A percentile compares a stretch with the other conserved stretches of the same genome.
Conservation (phyloP, 176 grass and related monocot genomes). For the Aegilops umbellulata region DNA sequence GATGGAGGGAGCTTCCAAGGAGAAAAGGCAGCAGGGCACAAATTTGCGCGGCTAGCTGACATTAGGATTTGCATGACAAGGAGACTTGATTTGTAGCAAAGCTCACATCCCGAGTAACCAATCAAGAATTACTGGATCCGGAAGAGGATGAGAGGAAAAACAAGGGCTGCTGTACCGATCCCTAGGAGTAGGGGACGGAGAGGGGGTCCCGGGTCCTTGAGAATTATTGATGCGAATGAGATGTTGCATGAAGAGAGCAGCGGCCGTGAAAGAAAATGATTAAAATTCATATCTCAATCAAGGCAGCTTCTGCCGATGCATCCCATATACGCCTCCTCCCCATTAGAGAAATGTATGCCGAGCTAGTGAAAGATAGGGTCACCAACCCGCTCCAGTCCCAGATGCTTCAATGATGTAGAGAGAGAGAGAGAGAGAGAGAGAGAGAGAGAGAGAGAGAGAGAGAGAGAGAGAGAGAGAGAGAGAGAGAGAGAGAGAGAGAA, state of each 20-base stretch:
- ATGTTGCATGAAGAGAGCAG: neutral
- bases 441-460: conserved; percentile 3
- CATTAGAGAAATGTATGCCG: conserved; percentile 11
- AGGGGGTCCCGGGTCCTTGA: neutral
- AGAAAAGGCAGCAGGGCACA: conserved; percentile 2
- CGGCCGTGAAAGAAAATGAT: neutral
- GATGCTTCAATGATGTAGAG: neutral
- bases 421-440: neutral
- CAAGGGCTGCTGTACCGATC: neutral
- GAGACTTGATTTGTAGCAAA: neutral
- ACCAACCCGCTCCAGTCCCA: neutral
- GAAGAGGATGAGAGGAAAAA: neutral
- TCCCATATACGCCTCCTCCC: conserved; percentile 27
- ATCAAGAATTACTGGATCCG: neutral
- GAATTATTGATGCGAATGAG: conserved; percentile 14
- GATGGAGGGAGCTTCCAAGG: conserved; percentile 27
- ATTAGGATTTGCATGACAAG: conserved; percentile 6
- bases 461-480: neutral
- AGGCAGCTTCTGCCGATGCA: conserved; percentile 12
- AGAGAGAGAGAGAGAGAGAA: neutral
- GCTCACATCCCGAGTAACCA: conserved; percentile 16
- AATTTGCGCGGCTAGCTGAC: neutral
- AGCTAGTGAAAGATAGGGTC: conserved; percentile 35
- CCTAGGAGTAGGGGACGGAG: neutral
- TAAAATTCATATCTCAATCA: conserved; percentile 13